Conservation (phyloP, 148 eudicot species). For the Gaultheria prostrata region DNA sequence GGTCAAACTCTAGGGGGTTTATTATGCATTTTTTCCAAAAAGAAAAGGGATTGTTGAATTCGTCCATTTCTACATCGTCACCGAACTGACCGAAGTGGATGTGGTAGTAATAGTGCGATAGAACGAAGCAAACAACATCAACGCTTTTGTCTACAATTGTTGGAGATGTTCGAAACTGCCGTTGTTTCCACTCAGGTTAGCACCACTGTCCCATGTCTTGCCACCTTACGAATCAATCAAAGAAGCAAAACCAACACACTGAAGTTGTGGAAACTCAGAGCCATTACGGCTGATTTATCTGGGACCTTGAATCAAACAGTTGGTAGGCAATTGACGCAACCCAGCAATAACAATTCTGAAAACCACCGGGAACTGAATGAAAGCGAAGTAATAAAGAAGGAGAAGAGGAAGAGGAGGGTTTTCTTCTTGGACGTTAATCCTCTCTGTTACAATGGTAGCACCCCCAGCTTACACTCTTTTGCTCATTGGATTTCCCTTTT, state of each 20-base stretch:
- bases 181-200: background rate
- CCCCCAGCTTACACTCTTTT: constrained; percentile 67
- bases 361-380: background rate
- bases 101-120: background rate
- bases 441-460: constrained; percentile 67
- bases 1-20: background rate
- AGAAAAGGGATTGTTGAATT: background rate
- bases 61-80: background rate
- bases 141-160: background rate
- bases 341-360: background rate
- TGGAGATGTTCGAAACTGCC: constrained; percentile 6
- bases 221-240: background rate
- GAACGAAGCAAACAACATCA: background rate
- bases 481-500: constrained; percentile 81
- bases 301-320: constrained; percentile 25
- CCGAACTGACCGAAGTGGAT: background rate
- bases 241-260: background rate
- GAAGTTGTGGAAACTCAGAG: constrained; percentile 17
- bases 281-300: constrained; percentile 12
- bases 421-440: constrained; percentile 95
- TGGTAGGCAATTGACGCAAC: constrained; percentile 17
- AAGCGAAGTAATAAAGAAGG: constrained; percentile 1
- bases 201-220: constrained; percentile 6
- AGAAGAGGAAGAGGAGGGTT: constrained; percentile 62
- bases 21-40: background rate